Base-by-base conservation (phyloP, 2,329 filamentous ascomycete genomes). In the Clarireedia sp. region DNA sequence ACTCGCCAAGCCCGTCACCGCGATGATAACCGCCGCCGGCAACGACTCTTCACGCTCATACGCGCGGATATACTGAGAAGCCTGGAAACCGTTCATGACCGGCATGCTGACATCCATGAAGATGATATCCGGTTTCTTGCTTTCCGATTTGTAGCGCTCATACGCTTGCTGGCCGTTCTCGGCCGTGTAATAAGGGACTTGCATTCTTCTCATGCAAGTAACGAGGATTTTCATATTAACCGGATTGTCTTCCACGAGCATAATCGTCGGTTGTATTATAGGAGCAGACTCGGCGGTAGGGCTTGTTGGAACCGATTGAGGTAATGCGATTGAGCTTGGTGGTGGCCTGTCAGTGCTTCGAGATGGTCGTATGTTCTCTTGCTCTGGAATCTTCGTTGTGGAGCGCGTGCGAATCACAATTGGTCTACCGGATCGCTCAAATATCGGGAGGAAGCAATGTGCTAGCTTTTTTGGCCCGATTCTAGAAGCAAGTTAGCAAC, bases 61-160 rank as follows among this genome's bases (percentile, higher is more conserved):
- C 21, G 8, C 45, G 23, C 58, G 47, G 14, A 60, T 60, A 10
- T 43, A 21, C 40, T n/a, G 53, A 26, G 26, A 46, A 19, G 58
- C 48, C 29, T 56, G 52, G 41, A 77, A 62, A 0, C 75, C 75
- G 55, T 79, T 72, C 68, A 80, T 75, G 5, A 78, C 69, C 0
- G 78, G 78, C 78, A 80, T 80, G 55, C 74, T 74, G 5, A 79
- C 71, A 57, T 80, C 78, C 74, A 78, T 78, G 14, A 78, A 68
- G 3, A 78, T 68, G 29, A 75, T 69, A 21, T 70, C 68, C 37
- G 50, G 55, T 24, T 46, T 55, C 2, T 36, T 43, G 14, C 26
- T 43, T 12, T 40, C 44, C 8, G 17, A 56, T 24, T 44, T 33
- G 9, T 49, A 61, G 16, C 47, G 47, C 8, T 55, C 21, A 1